Evolutionary conservation across 805 yeast species (phyloP).

Genomic region (Candida easanensis): DNA sequence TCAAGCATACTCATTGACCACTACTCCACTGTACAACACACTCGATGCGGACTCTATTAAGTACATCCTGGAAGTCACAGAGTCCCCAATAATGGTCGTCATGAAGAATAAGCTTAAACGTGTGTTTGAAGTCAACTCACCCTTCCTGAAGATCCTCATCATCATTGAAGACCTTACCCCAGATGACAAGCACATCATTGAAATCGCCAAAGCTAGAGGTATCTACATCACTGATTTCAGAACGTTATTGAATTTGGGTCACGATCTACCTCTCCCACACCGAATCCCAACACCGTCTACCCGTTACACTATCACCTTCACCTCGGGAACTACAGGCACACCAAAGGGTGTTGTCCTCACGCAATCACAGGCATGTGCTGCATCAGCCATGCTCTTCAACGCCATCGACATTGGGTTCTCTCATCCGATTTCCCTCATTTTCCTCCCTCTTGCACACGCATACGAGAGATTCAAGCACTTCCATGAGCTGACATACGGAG

Average conservation of each 20-base stretch:
- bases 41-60: constrained; percentile 58
- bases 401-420: constrained; percentile 31
- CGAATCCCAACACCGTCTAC: constrained; percentile 51
- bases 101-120: constrained; percentile 48
- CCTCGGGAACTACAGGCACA: constrained; percentile 73
- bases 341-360: constrained; percentile 69
- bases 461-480: constrained; percentile 47
- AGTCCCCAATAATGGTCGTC: constrained; percentile 57
- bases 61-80: constrained; percentile 59
- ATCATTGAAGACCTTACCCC: constrained; percentile 48
- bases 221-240: constrained; percentile 33
- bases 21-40: constrained; percentile 56
- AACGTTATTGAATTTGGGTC: constrained; percentile 39
- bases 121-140: constrained; percentile 43
- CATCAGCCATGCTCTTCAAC: constrained; percentile 41
- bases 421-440: constrained; percentile 36
- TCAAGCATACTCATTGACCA: constrained; percentile 51
- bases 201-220: constrained; percentile 29
- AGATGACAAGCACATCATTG: constrained; percentile 31
- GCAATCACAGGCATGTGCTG: constrained; percentile 51
- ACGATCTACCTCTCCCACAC: constrained; percentile 38
- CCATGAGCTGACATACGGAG: constrained; percentile 46
- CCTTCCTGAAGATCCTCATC: constrained; percentile 50
- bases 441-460: constrained; percentile 59
- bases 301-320: constrained; percentile 63